Percentiles rank a stretch among this genome's conserved stretches.
These are phyloP conservation scores for Cornus controversa DNA, from an alignment of 148 eudicot genomes.

Conservation along the genomic window DNA sequence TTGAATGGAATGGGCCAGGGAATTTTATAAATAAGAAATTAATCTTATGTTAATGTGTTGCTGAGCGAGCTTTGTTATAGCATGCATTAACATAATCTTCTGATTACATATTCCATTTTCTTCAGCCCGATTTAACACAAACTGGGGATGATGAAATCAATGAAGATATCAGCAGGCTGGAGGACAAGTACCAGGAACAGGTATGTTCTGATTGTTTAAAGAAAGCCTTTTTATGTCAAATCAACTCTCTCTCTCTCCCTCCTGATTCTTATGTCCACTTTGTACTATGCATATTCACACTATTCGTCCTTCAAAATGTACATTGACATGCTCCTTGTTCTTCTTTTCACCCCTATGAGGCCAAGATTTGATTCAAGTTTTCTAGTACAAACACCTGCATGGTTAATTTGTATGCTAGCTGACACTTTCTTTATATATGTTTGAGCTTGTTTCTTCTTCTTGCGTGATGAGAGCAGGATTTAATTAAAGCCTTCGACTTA, in stretches of 20 bases:
- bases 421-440: neutral
- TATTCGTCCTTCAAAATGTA: too few relatives aligned
- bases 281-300: too few relatives aligned
- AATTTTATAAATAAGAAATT: neutral
- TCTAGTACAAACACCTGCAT: too few relatives aligned
- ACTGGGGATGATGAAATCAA: conserved; percentile 43
- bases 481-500: too few relatives aligned
- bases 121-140: conserved; percentile 43
- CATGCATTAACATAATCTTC: neutral
- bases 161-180: conserved; percentile 39
- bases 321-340: too few relatives aligned
- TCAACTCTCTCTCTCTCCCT: neutral
- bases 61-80: neutral
- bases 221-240: neutral
- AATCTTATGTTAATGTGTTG: neutral
- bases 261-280: neutral
- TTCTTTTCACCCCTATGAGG: too few relatives aligned
- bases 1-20: neutral
- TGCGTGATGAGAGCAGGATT: too few relatives aligned
- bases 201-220: conserved; percentile 27
- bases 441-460: neutral
- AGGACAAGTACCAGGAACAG: conserved; percentile 41
- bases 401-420: too few relatives aligned
- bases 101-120: conserved; percentile 2
- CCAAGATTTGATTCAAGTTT: too few relatives aligned